Percentiles rank a stretch among this genome's conserved stretches.
These are phyloP conservation scores for Excoecaria cochinchinensis DNA, from an alignment of 345 rosid species.

Conservation along the genomic window DNA sequence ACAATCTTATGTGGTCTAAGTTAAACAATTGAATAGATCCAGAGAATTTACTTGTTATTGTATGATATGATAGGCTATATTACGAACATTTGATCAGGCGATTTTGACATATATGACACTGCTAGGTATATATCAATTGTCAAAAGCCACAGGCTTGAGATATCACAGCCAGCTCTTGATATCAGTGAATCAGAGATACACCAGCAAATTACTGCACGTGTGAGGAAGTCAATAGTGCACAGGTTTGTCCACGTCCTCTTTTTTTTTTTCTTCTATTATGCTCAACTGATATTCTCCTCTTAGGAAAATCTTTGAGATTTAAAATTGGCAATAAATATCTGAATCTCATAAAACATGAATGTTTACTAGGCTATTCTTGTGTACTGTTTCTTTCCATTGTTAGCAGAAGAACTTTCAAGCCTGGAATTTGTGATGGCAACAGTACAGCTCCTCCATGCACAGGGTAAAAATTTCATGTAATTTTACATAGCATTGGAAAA, in stretches of 20 bases:
- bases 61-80: not conserved
- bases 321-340: not conserved
- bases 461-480: slow-evolving; percentile 41
- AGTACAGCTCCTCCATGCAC: slow-evolving; percentile 70
- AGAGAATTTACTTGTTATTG: not conserved
- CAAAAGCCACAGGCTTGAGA: slow-evolving; percentile 54
- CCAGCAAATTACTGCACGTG: slow-evolving; percentile 67
- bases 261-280: not conserved
- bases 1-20: too few relatives aligned
- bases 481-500: not conserved
- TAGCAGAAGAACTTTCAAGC: slow-evolving; percentile 57
- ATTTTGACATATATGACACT: not conserved
- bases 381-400: slow-evolving; percentile 19
- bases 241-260: slow-evolving; percentile 40
- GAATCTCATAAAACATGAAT: not conserved
- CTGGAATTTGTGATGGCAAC: slow-evolving; percentile 38
- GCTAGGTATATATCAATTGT: slow-evolving; percentile 53
- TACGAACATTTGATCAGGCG: not conserved
- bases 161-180: slow-evolving; percentile 75
- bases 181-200: slow-evolving; percentile 53
- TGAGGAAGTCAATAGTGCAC: slow-evolving; percentile 52
- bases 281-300: too few relatives aligned
- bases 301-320: not conserved
- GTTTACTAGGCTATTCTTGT: slow-evolving; percentile 1
- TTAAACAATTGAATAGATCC: not conserved